These are phyloP conservation scores for Oryza nivara DNA, from an alignment of 176 grass and related monocot species.

Conservation along the genomic window DNA sequence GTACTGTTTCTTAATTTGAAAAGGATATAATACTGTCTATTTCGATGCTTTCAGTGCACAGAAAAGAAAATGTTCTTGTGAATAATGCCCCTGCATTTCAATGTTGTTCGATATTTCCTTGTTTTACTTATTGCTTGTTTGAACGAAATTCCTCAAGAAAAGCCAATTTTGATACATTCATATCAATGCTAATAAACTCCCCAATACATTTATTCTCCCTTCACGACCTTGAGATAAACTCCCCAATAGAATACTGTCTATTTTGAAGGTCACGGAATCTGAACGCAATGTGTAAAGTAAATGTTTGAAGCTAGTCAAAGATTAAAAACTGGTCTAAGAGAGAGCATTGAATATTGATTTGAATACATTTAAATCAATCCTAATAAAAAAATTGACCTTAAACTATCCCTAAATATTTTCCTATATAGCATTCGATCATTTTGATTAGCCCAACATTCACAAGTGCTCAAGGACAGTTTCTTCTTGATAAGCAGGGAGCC, in stretches of 20 bases:
- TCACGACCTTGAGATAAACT: background rate
- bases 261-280: background rate
- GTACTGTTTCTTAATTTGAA: background rate
- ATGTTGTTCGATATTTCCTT: background rate
- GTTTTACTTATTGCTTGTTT: background rate
- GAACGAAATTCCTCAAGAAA: background rate
- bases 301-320: constrained; percentile 11
- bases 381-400: background rate
- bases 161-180: background rate
- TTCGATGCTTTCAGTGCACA: background rate
- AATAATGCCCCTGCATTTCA: background rate
- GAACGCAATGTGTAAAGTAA: background rate
- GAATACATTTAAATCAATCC: background rate
- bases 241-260: too few species aligned
- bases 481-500: background rate
- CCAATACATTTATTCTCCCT: background rate
- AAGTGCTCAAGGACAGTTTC: background rate
- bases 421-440: background rate
- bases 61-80: background rate
- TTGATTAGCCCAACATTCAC: background rate
- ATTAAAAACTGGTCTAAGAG: background rate
- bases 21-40: background rate
- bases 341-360: background rate
- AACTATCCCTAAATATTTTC: background rate
- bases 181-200: background rate